Base-by-base conservation (phyloP, 106 monocot genomes). In the Amphibolis antarctica region DNA sequence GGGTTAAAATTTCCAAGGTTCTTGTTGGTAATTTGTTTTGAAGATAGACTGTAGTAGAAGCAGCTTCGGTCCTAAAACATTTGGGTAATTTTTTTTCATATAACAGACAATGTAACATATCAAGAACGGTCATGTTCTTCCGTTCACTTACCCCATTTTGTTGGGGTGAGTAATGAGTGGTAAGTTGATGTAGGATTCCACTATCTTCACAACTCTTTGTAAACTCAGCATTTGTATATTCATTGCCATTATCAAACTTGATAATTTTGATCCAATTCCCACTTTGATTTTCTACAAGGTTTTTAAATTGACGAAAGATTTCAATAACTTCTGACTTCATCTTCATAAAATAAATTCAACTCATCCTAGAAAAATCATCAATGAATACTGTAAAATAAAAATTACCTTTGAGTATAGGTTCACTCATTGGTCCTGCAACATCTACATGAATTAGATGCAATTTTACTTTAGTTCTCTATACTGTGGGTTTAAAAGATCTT, bases 11-110 rank as follows among this genome's bases (percentile, higher is more conserved):
- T 0, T 25, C 5, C 15, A 78, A 14, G 14, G 10, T 45, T 17
- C 21, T 56, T 20, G 29, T 71, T 0, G 62, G 55, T 15, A 28
- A 63, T 1, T 62, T 28, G 22, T 78, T 78, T 0, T 55, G 46
- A 13, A 62, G 0, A 62, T 54, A 50, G 1, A 66, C 13, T 0
- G 52, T 15, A 0, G 45, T 58, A 0, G 30, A 25, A 9, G 53
- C 31, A 28, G 46, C 68, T 18, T 76, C 55, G 1, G 19, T 28
- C 54, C 44, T 68, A 10, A 68, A 54, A 11, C 55, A 1, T 9
- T 21, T 14, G 13, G 45, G 56, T 0, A 59, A 15, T 1, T 58
- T 19, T 7, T 18, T 27, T 11, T 3, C 57, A 1, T 57, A 44
- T 0, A 68, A 1, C 44, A 68, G 44, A 0, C 26, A 13, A 4